phyloP scores from a whole-genome alignment of 441 rosid species.

The Capsella rubella region DNA sequence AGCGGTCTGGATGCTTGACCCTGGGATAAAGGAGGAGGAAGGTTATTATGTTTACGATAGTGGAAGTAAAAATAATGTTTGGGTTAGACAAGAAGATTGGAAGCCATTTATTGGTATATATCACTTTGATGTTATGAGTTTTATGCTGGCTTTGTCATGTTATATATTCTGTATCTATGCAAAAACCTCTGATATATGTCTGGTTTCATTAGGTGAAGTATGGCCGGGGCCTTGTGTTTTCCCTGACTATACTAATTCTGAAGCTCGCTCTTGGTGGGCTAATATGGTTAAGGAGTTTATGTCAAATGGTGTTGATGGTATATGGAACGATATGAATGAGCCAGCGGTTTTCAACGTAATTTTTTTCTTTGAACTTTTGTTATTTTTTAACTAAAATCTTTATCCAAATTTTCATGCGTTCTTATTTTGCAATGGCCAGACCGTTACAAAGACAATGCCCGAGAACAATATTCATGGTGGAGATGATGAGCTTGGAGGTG shows the following conservation, averaged over 20 bases:
- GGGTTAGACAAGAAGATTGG: slow-evolving; percentile 78
- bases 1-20: slow-evolving; percentile 99
- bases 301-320: slow-evolving; percentile 93
- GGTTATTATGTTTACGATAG: slow-evolving; percentile 76
- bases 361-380: not conserved
- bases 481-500: slow-evolving; percentile 87
- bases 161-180: not conserved
- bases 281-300: slow-evolving; percentile 72
- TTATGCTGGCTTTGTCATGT: slow-evolving; percentile 19
- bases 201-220: slow-evolving; percentile 71
- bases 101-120: slow-evolving; percentile 67
- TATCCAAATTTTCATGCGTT: slow-evolving; percentile 19
- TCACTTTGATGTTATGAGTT: slow-evolving; percentile 9
- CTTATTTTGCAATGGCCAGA: slow-evolving; percentile 48
- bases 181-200: slow-evolving; percentile 25
- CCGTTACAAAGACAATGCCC: slow-evolving; percentile 92
- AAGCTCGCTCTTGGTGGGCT: slow-evolving; percentile 94
- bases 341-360: slow-evolving; percentile 88
- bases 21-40: slow-evolving; percentile 86
- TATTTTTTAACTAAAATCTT: slow-evolving; percentile 33
- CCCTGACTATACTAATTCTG: slow-evolving; percentile 85
- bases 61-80: slow-evolving; percentile 68
- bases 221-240: slow-evolving; percentile 99
- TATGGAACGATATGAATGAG: slow-evolving; percentile 99
- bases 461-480: slow-evolving; percentile 83